phyloP scores from a whole-genome alignment of 2,329 filamentous ascomycete genomes.

The Alternaria postmessia region DNA sequence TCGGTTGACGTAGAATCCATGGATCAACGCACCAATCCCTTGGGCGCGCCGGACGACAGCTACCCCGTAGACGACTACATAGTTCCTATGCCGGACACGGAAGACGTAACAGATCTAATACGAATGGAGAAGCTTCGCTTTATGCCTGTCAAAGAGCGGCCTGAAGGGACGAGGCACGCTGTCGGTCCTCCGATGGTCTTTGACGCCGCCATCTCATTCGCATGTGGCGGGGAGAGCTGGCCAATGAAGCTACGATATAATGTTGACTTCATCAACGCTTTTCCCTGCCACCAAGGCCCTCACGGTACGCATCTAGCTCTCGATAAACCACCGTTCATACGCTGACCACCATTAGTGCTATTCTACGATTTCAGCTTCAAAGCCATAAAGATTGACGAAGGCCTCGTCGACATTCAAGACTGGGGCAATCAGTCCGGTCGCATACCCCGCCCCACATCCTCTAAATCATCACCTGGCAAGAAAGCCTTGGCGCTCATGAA shows the following conservation, averaged over 20 bases:
- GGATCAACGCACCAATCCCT: slow-evolving; percentile 71
- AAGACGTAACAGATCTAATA: slow-evolving; percentile 70
- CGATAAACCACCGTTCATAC: background rate
- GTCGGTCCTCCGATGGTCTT: slow-evolving; percentile 46
- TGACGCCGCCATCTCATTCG: slow-evolving; percentile 52
- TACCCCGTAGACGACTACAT: slow-evolving; percentile 75
- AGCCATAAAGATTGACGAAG: slow-evolving; percentile 67
- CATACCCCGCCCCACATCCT: slow-evolving; percentile 37
- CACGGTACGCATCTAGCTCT: slow-evolving; percentile 40
- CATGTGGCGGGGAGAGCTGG: slow-evolving; percentile 51
- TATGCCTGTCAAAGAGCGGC: slow-evolving; percentile 55
- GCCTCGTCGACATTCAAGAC: slow-evolving; percentile 69
- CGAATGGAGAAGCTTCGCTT: slow-evolving; percentile 74
- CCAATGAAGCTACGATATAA: slow-evolving; percentile 51
- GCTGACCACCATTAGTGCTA: slow-evolving; percentile 57
- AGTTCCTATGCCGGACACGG: slow-evolving; percentile 64
- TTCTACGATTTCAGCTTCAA: slow-evolving; percentile 75
- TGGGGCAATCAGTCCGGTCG: slow-evolving; percentile 62
- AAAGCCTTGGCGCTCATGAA: slow-evolving; percentile 40
- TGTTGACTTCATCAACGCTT: slow-evolving; percentile 53
- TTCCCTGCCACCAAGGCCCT: slow-evolving; percentile 53
- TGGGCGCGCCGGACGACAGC: slow-evolving; percentile 67
- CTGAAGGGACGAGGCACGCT: slow-evolving; percentile 31
- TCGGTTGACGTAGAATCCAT: slow-evolving; percentile 71
- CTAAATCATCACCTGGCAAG: slow-evolving; percentile 44